Base-by-base conservation (phyloP, 805 yeast species). In the Myxozyma sirexii region DNA sequence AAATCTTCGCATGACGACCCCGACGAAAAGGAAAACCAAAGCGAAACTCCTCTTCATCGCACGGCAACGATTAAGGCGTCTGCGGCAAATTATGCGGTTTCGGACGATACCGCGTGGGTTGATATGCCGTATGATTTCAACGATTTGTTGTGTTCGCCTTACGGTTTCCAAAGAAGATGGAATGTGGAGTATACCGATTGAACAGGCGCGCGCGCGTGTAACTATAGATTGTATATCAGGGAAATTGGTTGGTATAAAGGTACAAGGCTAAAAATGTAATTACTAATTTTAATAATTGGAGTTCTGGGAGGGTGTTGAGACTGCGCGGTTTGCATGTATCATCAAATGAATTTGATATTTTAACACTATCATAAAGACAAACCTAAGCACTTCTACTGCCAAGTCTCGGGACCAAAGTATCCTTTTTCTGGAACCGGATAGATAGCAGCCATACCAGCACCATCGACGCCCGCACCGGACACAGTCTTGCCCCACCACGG, bases 401-500 rank as follows among this genome's bases (percentile, higher is more conserved):
- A 72, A n/a, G 54, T 63, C 8, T 53, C 38, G 8, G 74, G 74
- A 5, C 75, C 75, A 47, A 71, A 72, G 62, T 68, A 66, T 3
- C 66, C 72, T 27, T 60, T 48, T n/a, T 57, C 68, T 1, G 73
- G 71, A 10, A 69, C 23, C 3, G 45, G 27, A 7, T 29, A 57
- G 21, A 58, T 46, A 31, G 49, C 43, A 13, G 62, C 56, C 6
- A 69, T 24, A 21, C 43, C 43, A 23, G 56, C 47, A 2, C 67
- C 70, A 7, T 49, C 71, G 8, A 66, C 50, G 10, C 70, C 70
- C 10, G 61, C 60, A 8, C 23, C 49, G 6, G 19, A 65, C 6
- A 75, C 79, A n/a, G 60, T 70, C 57, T 83, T 84, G 0, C 90
- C 90, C 90, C 90, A 86, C 90, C 90, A 86, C 42, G 72, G 62